Percentiles rank a stretch among this genome's conserved stretches.
These are phyloP conservation scores for Solanum paucissectum DNA, from an alignment of 257 asterid genomes.

Conservation along the genomic window DNA sequence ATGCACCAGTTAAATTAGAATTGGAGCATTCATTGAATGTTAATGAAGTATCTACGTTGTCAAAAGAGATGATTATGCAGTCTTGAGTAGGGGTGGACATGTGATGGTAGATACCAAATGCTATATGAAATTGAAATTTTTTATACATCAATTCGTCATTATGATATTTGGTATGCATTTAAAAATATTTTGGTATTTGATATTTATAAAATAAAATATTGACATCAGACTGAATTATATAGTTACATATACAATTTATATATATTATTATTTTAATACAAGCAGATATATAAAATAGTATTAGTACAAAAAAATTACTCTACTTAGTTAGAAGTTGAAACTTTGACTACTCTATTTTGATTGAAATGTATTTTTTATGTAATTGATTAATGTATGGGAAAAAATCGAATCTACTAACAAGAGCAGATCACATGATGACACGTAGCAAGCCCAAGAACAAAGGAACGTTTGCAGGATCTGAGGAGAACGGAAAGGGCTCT, in stretches of 20 bases:
- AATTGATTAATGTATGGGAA: too few species aligned
- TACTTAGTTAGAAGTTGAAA: not conserved
- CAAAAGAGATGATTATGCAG: not conserved
- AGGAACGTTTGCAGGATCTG: not conserved
- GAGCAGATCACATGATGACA: not conserved
- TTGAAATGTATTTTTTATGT: not conserved
- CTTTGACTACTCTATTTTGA: not conserved
- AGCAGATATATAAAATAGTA: too few species aligned
- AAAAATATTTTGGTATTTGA: not conserved
- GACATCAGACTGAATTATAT: too few species aligned
- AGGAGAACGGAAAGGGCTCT: not conserved
- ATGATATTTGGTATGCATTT: not conserved
- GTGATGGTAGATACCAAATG: not conserved
- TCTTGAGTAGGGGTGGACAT: not conserved
- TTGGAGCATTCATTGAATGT: not conserved
- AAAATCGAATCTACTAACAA: not conserved
- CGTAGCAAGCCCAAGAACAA: not conserved
- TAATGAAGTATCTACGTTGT: not conserved
- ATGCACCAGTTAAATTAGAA: not conserved
- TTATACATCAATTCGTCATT: not conserved
- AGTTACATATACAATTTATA: not conserved
- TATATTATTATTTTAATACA: not conserved
- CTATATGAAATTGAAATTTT: too few species aligned
- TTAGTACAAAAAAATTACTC: not conserved
- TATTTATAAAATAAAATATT: too few species aligned